Percentiles rank a stretch among this genome's conserved stretches.
phyloP scores from a whole-genome alignment of 2,329 filamentous ascomycete genomes.

The Bimuria novae-zelandiae region DNA sequence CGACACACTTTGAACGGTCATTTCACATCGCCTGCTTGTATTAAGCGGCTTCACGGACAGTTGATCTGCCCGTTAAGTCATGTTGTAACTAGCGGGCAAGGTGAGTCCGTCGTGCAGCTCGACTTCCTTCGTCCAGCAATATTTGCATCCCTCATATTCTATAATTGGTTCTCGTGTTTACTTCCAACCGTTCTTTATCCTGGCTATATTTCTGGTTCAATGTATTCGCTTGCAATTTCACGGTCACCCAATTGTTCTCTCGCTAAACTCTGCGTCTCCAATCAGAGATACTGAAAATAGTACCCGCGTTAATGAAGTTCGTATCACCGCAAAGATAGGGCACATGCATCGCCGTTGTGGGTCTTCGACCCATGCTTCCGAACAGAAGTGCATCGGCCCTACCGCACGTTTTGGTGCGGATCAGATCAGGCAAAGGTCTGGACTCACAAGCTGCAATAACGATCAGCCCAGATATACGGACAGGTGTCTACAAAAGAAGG shows the following conservation, averaged over 20 bases:
- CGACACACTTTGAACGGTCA: background rate
- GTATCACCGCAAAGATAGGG: constrained; percentile 10
- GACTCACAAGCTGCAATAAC: background rate
- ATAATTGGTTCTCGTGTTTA: constrained; percentile 14
- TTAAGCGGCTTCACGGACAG: constrained; percentile 14
- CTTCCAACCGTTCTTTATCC: constrained; percentile 8
- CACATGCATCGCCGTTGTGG: constrained; percentile 10
- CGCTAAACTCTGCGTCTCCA: constrained; percentile 15
- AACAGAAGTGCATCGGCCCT: background rate
- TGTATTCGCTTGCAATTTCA: background rate
- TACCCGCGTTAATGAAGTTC: constrained; percentile 17
- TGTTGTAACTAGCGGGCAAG: background rate
- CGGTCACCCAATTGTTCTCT: constrained; percentile 6
- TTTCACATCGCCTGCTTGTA: constrained; percentile 7
- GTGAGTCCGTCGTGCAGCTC: background rate
- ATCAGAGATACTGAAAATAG: constrained; percentile 23
- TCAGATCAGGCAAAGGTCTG: background rate
- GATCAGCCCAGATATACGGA: background rate
- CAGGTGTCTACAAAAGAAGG: background rate
- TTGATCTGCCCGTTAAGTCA: constrained; percentile 13
- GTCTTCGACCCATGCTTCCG: background rate
- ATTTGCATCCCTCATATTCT: constrained; percentile 6
- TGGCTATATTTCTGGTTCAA: constrained; percentile 12
- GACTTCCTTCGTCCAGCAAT: constrained; percentile 4
- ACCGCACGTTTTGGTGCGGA: background rate